Evolutionary conservation across 257 asterid genomes (phyloP).

Genomic region (Euphrasia confusa): DNA sequence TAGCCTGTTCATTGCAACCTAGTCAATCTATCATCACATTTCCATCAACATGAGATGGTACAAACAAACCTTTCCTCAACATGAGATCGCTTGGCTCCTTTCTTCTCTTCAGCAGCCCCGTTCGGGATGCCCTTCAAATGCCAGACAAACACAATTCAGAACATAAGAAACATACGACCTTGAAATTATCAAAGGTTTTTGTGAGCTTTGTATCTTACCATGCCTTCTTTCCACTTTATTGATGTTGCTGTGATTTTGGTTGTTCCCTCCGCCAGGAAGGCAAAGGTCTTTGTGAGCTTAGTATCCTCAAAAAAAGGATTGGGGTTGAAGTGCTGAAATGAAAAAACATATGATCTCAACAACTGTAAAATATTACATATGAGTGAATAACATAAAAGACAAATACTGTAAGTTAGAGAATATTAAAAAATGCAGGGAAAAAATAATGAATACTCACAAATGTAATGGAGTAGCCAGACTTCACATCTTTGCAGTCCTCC

Average conservation of each 20-base stretch:
- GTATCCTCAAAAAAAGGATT: conserved; percentile 83
- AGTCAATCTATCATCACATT: too few species aligned
- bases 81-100: conserved; percentile 73
- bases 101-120: conserved; percentile 73
- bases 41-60: not conserved
- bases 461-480: conserved; percentile 81
- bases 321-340: conserved; percentile 60
- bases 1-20: too few species aligned
- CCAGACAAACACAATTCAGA: conserved; percentile 23
- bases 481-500: conserved; percentile 86
- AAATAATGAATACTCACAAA: conserved; percentile 54
- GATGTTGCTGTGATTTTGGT: conserved; percentile 72
- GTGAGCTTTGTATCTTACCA: conserved; percentile 40
- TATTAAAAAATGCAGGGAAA: not conserved
- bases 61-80: conserved; percentile 71
- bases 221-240: conserved; percentile 91
- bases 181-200: not conserved
- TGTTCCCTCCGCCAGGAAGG: conserved; percentile 83
- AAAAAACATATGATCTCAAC: not conserved
- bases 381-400: conserved; percentile 4
- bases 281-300: conserved; percentile 68
- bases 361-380: conserved; percentile 2
- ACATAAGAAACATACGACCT: conserved; percentile 12
- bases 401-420: too few species aligned
- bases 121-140: conserved; percentile 63